Evolutionary conservation across 495 filamentous ascomycete genomes (phyloP).

Genomic region (Trichocladium uniseriatum): DNA sequence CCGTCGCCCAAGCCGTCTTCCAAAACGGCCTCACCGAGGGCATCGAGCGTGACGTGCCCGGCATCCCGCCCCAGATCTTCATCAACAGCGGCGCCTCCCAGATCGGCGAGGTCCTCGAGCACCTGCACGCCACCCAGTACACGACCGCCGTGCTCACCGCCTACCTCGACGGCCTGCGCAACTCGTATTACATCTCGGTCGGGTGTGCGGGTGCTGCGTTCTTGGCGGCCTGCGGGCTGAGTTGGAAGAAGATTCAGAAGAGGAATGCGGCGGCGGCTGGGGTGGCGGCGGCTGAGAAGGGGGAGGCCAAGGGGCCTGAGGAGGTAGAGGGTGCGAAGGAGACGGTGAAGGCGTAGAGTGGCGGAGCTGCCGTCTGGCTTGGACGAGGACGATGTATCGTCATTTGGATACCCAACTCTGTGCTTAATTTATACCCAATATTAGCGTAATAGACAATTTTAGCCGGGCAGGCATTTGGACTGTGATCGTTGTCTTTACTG

Average conservation of each 20-base stretch:
- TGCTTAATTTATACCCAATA: no score
- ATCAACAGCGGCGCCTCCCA: constrained; percentile 38
- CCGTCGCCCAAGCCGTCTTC: constrained; percentile 58
- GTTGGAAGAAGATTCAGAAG: constrained; percentile 42
- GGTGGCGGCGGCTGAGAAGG: not conserved
- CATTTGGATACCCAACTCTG: no score
- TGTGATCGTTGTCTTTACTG: no score
- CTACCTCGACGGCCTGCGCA: constrained; percentile 37
- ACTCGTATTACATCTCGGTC: constrained; percentile 37
- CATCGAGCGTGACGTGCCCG: constrained; percentile 21
- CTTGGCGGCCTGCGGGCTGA: constrained; percentile 27
- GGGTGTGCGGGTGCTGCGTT: constrained; percentile 34
- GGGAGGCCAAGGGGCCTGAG: not conserved
- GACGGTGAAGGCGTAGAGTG: not conserved
- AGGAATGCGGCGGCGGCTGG: not conserved
- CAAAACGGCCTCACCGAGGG: constrained; percentile 45
- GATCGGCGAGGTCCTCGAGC: constrained; percentile 28
- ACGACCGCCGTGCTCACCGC: constrained; percentile 31
- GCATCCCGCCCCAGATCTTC: constrained; percentile 29
- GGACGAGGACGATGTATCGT: no score
- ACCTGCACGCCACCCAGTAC: constrained; percentile 19
- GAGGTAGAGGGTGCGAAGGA: not conserved
- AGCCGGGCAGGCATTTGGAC: no score
- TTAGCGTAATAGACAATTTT: no score
- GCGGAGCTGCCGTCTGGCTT: no score